These are phyloP conservation scores for Austroboletus niveus DNA, from an alignment of 1,284 basidiomycete genomes.

Conservation along the genomic window DNA sequence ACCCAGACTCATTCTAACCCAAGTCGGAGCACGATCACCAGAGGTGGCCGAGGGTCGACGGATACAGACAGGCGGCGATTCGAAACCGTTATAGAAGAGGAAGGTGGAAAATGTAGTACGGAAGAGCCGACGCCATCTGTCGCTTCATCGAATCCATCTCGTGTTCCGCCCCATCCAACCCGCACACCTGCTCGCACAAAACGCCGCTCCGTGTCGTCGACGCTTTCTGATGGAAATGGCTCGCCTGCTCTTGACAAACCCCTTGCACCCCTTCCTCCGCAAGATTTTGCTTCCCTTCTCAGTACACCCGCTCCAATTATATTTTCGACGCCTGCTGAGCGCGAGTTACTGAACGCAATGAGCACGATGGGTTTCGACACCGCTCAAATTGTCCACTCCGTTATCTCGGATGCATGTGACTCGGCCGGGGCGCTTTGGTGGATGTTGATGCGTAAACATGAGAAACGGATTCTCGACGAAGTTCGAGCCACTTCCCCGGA, in stretches of 20 bases:
- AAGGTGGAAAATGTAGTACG: constrained; percentile 12
- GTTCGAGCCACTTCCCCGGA: constrained; percentile 23
- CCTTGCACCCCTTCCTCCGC: constrained; percentile 42
- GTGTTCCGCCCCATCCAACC: constrained; percentile 59
- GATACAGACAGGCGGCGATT: constrained; percentile 25
- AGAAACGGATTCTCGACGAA: constrained; percentile 53
- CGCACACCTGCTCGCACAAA: constrained; percentile 95
- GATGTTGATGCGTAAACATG: constrained; percentile 84
- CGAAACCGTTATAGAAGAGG: constrained; percentile 50
- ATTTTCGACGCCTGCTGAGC: constrained; percentile 83
- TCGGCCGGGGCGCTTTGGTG: constrained; percentile 93
- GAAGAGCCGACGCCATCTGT: constrained; percentile 9
- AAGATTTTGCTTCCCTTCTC: constrained; percentile 76
- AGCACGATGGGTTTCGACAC: constrained; percentile 86
- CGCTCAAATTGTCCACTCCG: constrained; percentile 92
- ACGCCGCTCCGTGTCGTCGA: constrained; percentile 88
- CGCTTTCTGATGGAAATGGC: constrained; percentile 58
- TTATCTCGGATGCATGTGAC: constrained; percentile 91
- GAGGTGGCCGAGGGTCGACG: constrained; percentile 12
- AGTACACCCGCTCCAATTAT: constrained; percentile 72
- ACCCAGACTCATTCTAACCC: constrained; percentile 42
- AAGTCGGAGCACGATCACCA: constrained; percentile 52
- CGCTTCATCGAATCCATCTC: constrained; percentile 27
- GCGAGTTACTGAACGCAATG: constrained; percentile 76
- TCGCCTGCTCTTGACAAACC: constrained; percentile 51